phyloP scores from a whole-genome alignment of 768 basidiomycete genomes.

The Lactarius deliciosus region DNA sequence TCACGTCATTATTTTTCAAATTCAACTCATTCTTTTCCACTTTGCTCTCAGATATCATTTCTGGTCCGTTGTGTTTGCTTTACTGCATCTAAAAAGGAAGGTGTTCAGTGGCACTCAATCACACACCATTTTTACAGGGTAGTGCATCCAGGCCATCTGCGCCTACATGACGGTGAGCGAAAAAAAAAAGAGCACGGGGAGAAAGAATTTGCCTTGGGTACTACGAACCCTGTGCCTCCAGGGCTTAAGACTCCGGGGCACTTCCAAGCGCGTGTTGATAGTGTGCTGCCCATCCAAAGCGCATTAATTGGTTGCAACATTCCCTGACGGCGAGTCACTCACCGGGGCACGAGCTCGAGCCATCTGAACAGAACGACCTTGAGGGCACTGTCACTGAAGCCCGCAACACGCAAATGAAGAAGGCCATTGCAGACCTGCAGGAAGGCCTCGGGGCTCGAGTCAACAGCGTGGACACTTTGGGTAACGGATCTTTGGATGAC shows the following conservation, averaged over 20 bases:
- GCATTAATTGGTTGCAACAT: too few species aligned
- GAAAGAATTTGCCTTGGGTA: too few species aligned
- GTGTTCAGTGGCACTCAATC: constrained; percentile 37
- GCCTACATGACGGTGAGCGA: background rate
- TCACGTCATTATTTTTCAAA: background rate
- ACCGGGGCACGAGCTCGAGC: constrained; percentile 57
- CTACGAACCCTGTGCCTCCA: too few species aligned
- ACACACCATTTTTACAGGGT: constrained; percentile 32
- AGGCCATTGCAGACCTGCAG: constrained; percentile 56
- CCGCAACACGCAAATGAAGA: constrained; percentile 49
- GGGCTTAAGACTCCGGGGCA: too few species aligned
- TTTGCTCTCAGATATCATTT: background rate
- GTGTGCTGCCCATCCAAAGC: too few species aligned
- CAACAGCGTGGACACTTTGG: constrained; percentile 53
- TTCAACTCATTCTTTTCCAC: too few species aligned
- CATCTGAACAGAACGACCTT: constrained; percentile 30
- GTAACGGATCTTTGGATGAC: constrained; percentile 41
- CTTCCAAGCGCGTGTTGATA: too few species aligned
- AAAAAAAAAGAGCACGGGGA: too few species aligned
- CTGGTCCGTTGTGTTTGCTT: background rate
- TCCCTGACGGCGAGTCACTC: too few species aligned
- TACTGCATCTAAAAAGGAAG: constrained; percentile 37
- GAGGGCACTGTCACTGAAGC: constrained; percentile 29
- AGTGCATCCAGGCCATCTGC: constrained; percentile 83
- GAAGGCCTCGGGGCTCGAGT: constrained; percentile 40